Base-by-base conservation (phyloP, 352 stramenopile species). In the Ochromonadaceae sp. region DNA sequence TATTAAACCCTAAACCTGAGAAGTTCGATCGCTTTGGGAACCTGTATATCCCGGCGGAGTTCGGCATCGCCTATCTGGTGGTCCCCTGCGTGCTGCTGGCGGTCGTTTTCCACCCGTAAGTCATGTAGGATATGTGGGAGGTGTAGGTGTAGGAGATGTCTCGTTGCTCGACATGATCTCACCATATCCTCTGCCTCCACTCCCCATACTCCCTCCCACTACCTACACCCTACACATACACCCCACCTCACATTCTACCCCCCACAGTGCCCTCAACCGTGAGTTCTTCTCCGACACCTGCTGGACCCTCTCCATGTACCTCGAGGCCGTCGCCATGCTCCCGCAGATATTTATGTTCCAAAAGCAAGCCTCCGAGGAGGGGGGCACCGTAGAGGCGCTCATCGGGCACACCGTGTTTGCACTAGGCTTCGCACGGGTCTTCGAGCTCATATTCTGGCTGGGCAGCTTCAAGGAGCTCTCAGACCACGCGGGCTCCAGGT, bases 321-420 rank as follows among this genome's bases (percentile, higher is more conserved):
- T 98, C 72, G 93, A 97, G 78, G 84, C 88, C 4, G 76, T 95
- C 47, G 90, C 93, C 2, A 91, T 98, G 42, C 76, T 98, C 40
- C 93, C 93, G 12, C 93, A 98, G 77, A 77, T 98, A 22, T 97
- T 93, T 78, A 97, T 98, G 90, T 97, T 98, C 74, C 91, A 97
- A 80, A 97, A 96, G 72, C 85, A 86, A 67, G 52, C 56, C 1
- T 25, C 39, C 31, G 46, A 39, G 59, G 43, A 59, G 35, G 50
- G 35, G 48, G 38, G 35, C 22, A 71, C 68, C 7, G 68, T 75
- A 17, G 70, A 76, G 34, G 42, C 92, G 34, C 86, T 93, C 62
- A 95, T 94, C 43, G 93, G 87, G 55, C 90, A 98, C 75, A 96
- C 95, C 72, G 87, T 97, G 53, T 93, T 93, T 60, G 87, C 87